Base-by-base conservation (phyloP, 2,329 filamentous ascomycete genomes). In the Escovopsis sp. region DNA sequence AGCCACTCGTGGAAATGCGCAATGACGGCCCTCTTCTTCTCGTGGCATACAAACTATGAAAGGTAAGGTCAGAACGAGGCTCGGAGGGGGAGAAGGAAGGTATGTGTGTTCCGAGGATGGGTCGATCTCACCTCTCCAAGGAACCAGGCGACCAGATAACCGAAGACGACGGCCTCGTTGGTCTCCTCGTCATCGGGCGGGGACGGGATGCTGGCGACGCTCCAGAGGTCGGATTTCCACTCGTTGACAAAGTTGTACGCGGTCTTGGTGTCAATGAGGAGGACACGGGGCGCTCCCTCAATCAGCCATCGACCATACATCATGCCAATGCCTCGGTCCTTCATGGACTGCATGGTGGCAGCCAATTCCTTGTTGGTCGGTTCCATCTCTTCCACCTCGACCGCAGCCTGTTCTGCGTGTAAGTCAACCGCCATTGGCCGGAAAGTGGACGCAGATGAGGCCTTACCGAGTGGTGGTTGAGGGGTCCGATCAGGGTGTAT, bases 1-100 rank as follows among this genome's bases (percentile, higher is more conserved):
- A 98, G 75, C 91, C 91, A 98, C 65, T 98, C 91, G 69, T 98
- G 91, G 69, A 96, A 96, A 63, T 98, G 91, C 43, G 88, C 91
- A 62, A 96, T 91, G 50, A 98, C 86, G 4, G 91, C 91, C 57
- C 78, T 84, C 51, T 80, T 81, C 64, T 85, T 91, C 65, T 96
- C 89, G 60, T 94, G 88, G 56, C 81, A 85, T 48, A 94, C 86
- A 61, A 88, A 96, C 88, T 94, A 53, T 18, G 41, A 8, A 48
- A 37, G 38, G 47, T 52, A 47, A 53, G 45, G 37, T 33, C 35
- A 40, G 35, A 36, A 19, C 35, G 8, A 33, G 33, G 28, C 11
- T 18, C 15, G 12, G 35, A 43, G 30, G 6, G 23, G 26, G 7
- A 36, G 12, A 33, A 36, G 32, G 34, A 40, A 33, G 38, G 26